Conservation (phyloP, 2,329 filamentous ascomycete species). For the Exophiala oligosperma region DNA sequence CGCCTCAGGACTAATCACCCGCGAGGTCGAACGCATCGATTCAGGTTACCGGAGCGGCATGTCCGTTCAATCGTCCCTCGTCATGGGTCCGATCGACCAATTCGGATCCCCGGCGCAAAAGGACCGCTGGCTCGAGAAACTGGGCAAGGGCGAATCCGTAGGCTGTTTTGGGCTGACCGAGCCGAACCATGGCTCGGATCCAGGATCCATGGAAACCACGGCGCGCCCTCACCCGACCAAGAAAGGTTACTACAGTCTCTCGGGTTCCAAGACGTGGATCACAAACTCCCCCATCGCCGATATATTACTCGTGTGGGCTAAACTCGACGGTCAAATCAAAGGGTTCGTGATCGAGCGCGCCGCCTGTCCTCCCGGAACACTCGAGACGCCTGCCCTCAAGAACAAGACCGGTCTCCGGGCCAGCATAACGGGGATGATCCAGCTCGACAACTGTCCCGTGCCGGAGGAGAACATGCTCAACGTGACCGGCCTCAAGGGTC, state of each 20-base stretch:
- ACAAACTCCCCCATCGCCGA: slow-evolving; percentile 93
- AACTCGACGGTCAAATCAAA: slow-evolving; percentile 87
- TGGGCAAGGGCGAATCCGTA: slow-evolving; percentile 78
- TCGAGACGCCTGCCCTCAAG: slow-evolving; percentile 89
- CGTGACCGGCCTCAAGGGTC: slow-evolving; percentile 81
- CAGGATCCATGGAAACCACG: slow-evolving; percentile 83
- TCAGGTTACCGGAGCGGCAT: slow-evolving; percentile 89
- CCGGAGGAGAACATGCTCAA: slow-evolving; percentile 89
- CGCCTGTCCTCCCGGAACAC: slow-evolving; percentile 78
- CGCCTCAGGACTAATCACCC: slow-evolving; percentile 81
- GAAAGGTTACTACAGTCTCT: slow-evolving; percentile 76
- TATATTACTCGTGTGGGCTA: slow-evolving; percentile 87
- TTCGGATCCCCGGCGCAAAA: slow-evolving; percentile 83
- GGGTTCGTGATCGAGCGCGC: slow-evolving; percentile 87
- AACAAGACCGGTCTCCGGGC: slow-evolving; percentile 93
- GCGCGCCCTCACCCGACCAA: slow-evolving; percentile 80
- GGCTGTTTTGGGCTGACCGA: slow-evolving; percentile 90
- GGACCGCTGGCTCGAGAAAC: slow-evolving; percentile 73
- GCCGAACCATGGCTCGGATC: slow-evolving; percentile 89
- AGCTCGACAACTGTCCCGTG: slow-evolving; percentile 86
- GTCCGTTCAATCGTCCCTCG: slow-evolving; percentile 90
- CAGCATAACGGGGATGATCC: slow-evolving; percentile 96
- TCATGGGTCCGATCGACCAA: slow-evolving; percentile 87
- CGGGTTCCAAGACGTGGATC: slow-evolving; percentile 90
- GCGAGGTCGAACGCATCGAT: slow-evolving; percentile 86